These are phyloP conservation scores for Beauveria pseudobassiana DNA, from an alignment of 2,329 filamentous ascomycete genomes.

Conservation along the genomic window DNA sequence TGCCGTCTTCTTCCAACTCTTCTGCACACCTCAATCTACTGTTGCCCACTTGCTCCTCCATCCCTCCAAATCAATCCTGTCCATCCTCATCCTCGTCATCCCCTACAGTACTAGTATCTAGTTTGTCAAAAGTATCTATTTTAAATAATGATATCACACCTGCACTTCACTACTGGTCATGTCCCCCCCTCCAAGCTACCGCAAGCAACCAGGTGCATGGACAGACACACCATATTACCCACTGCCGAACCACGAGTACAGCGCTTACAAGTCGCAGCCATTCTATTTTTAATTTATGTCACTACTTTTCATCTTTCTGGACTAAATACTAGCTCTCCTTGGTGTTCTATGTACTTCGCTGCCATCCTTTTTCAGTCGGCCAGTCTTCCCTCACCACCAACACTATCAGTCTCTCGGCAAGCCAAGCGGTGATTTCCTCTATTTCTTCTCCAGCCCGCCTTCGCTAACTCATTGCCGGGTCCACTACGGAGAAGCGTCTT, in stretches of 20 bases:
- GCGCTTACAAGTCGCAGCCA: constrained; percentile 12
- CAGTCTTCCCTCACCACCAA: not conserved
- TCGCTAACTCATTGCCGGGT: not conserved
- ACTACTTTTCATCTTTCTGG: constrained; percentile 13
- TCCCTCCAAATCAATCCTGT: not conserved
- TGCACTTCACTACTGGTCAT: not conserved
- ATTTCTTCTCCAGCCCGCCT: no score
- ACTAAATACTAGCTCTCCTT: constrained; percentile 11
- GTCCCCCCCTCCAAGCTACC: not conserved
- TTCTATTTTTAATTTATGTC: constrained; percentile 31
- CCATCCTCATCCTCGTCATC: not conserved
- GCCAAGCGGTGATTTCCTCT: not conserved
- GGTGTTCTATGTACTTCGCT: not conserved
- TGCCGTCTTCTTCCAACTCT: no score
- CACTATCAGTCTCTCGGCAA: not conserved
- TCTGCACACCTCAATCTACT: no score
- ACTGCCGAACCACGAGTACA: not conserved
- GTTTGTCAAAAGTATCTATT: constrained; percentile 1
- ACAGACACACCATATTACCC: not conserved
- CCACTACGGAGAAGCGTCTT: not conserved
- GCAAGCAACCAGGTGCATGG: not conserved
- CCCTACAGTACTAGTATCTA: not conserved
- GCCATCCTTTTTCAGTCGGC: not conserved
- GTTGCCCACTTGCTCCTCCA: not conserved
- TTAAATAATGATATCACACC: not conserved